Conservation (phyloP, 129 eudicot species). For the Flaveria linearis region DNA sequence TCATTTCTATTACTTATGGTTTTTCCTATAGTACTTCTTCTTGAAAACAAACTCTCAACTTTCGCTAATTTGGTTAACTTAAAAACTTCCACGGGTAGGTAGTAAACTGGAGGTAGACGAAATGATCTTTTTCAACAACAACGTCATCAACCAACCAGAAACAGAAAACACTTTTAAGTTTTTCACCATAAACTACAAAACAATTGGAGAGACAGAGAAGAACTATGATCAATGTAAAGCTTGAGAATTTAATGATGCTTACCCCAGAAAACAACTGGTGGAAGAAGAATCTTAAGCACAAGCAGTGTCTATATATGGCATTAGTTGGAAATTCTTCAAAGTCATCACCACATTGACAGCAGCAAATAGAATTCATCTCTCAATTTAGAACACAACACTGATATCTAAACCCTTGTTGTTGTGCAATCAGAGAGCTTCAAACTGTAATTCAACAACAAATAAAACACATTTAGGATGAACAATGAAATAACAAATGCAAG, state of each 20-base stretch:
- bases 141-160: background rate
- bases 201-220: background rate
- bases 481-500: background rate
- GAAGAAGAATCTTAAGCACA: slow-evolving; percentile 40
- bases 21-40: background rate
- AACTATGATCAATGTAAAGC: background rate
- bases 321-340: slow-evolving; percentile 37
- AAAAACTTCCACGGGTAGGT: background rate
- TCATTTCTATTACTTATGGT: background rate
- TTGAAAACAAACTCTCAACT: slow-evolving; percentile 1
- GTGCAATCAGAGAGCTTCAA: slow-evolving; percentile 23
- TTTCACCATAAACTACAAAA: background rate
- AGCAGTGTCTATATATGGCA: slow-evolving; percentile 37
- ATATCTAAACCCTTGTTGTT: background rate
- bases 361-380: slow-evolving; percentile 38
- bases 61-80: background rate
- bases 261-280: slow-evolving; percentile 44
- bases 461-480: background rate
- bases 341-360: slow-evolving; percentile 43
- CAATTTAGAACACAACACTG: background rate
- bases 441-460: slow-evolving; percentile 26
- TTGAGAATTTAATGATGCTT: slow-evolving; percentile 12
- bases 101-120: background rate
- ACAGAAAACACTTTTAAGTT: background rate
- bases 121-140: background rate